Evolutionary conservation across 2,329 filamentous ascomycete genomes (phyloP), one percentile per base, ranked within the genome.

Genomic region (Bisporella sp.): DNA sequence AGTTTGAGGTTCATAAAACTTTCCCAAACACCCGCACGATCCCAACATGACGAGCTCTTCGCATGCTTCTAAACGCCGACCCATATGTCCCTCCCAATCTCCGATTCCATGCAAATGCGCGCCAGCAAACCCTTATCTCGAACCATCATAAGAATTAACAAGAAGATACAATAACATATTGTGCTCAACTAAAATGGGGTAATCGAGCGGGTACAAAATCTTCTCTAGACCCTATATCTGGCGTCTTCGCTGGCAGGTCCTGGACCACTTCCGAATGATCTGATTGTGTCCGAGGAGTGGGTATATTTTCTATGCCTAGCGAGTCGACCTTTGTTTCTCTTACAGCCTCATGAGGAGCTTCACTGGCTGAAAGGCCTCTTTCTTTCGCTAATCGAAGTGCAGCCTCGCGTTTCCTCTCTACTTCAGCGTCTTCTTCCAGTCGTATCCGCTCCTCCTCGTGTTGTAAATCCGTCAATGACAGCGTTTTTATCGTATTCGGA

Each of bases 151-250:
- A 43, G 9, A 33, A 31, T 12, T 44, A 41, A 48, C 40, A 7
- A 2, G 21, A 45, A 29, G 31, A 13, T 21, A 21, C 21, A 21
- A 21, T 21, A 21, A 3, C 21, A 21, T 21, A 21, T 21, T 21
- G n/a, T 8, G 21, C 7, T 61, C 45, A 65, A 41, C 56, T 68
- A 68, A 67, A 84, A 79, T 73, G 71, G 37, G 81, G 81, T 52
- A 84, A 63, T 52, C 79, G 71, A 35, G 81, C 81, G 4, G 80
- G 79, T 28, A 83, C 69, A 57, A 84, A 84, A 2, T 66, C 66
- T 63, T 56, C 21, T 62, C 55, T 32, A 52, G 54, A 41, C 21
- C 28, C 45, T 49, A n/a, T 37, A 37, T 12, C n/a, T 48, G 31
- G 41, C 29, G 13, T 30, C 9, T 28, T 32, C 30, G 40, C n/a